A percentile compares a stretch with the other conserved stretches of the same genome.
Conservation (phyloP, 768 basidiomycete genomes). For the Lyophyllum decastes region DNA sequence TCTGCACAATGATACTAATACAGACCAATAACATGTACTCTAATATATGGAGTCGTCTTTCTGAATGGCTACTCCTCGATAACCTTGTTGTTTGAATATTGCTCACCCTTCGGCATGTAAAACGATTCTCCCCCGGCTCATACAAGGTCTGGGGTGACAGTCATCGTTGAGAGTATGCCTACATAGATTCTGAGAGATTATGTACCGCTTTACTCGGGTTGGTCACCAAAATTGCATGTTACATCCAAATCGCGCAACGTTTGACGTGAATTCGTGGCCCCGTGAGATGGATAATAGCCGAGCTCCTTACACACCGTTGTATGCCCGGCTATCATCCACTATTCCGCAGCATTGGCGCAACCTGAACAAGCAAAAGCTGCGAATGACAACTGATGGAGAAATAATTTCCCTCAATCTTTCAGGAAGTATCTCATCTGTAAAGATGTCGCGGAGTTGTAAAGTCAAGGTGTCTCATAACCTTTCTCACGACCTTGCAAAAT, state of each 20-base stretch:
- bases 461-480: not conserved
- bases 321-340: too few species aligned
- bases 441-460: conserved; percentile 21
- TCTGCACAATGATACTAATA: not conserved
- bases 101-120: too few species aligned
- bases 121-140: too few species aligned
- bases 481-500: not conserved
- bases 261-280: not conserved
- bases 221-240: too few species aligned
- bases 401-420: not conserved
- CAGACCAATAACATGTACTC: not conserved
- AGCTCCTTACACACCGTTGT: not conserved
- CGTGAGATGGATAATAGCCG: not conserved
- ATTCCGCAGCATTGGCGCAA: too few species aligned
- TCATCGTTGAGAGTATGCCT: too few species aligned
- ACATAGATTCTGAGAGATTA: too few species aligned
- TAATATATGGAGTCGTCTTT: not conserved
- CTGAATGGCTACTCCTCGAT: not conserved
- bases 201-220: too few species aligned
- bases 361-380: not conserved
- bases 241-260: not conserved
- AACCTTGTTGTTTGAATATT: not conserved
- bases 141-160: too few species aligned
- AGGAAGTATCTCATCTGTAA: not conserved
- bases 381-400: not conserved